A percentile compares a stretch with the other conserved stretches of the same genome.
Conservation (phyloP, 2,329 filamentous ascomycete genomes). For the Hypoxylon sp. region DNA sequence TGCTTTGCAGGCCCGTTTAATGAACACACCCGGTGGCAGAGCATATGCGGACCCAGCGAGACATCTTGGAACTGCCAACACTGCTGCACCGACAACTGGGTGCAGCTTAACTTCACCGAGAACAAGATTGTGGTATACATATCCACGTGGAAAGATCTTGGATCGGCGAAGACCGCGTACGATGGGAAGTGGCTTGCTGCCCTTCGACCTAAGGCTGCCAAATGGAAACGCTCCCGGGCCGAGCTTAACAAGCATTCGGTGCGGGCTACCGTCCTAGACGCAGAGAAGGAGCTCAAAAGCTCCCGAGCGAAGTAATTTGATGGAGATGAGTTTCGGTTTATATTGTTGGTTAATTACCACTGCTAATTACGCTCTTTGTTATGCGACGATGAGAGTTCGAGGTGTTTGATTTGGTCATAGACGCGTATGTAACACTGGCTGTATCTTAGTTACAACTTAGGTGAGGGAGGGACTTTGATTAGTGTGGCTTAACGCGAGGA, state of each 20-base stretch:
- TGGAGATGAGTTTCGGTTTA: not conserved
- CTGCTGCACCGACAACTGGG: slow-evolving; percentile 30
- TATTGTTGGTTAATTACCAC: slow-evolving; percentile 2
- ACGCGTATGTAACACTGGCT: not conserved
- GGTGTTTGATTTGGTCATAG: slow-evolving; percentile 3
- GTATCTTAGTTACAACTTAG: not conserved
- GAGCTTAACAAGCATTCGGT: slow-evolving; percentile 2
- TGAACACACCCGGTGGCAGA: slow-evolving; percentile 17
- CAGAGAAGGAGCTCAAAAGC: not conserved
- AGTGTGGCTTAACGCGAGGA: not conserved
- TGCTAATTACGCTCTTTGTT: slow-evolving; percentile 5
- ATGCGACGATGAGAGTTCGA: not conserved
- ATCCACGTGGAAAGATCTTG: slow-evolving; percentile 35
- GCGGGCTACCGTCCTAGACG: slow-evolving; percentile 2
- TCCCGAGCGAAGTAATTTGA: not conserved
- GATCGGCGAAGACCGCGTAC: slow-evolving; percentile 25
- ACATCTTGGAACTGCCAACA: slow-evolving; percentile 22
- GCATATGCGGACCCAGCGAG: slow-evolving; percentile 22
- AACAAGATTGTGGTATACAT: slow-evolving; percentile 36
- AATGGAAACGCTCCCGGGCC: slow-evolving; percentile 6
- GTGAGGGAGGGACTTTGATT: slow-evolving; percentile 1
- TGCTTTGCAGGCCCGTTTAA: not conserved
- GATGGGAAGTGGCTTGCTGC: slow-evolving; percentile 37
- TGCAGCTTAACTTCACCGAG: slow-evolving; percentile 30
- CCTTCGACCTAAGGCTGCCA: slow-evolving; percentile 14